These are phyloP conservation scores for Heritiera littoralis DNA, from an alignment of 345 rosid species.

Conservation along the genomic window DNA sequence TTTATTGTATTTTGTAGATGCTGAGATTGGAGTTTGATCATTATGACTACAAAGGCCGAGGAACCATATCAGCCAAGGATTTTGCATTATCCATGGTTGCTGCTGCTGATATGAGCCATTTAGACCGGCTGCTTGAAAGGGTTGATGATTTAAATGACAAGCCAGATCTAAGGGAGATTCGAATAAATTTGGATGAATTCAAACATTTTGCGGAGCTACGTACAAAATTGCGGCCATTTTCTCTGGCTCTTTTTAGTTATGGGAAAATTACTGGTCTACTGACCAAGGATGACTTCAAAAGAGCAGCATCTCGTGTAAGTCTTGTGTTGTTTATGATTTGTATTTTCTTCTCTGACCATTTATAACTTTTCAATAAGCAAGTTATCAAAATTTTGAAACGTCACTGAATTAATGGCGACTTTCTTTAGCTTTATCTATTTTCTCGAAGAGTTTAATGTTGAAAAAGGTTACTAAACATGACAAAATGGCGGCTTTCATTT, in stretches of 20 bases:
- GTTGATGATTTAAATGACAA: slow-evolving; percentile 58
- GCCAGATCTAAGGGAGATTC: slow-evolving; percentile 50
- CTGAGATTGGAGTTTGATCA: slow-evolving; percentile 83
- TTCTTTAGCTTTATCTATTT: neutral
- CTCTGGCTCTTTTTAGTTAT: slow-evolving; percentile 83
- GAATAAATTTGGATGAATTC: slow-evolving; percentile 71
- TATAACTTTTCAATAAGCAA: neutral
- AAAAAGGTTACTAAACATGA: neutral
- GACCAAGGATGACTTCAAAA: slow-evolving; percentile 70
- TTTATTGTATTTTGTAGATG: slow-evolving; percentile 46
- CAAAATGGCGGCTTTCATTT: neutral
- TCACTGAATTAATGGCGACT: neutral
- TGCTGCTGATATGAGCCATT: slow-evolving; percentile 81
- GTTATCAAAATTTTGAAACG: neutral
- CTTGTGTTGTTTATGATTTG: neutral
- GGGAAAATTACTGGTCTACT: slow-evolving; percentile 81
- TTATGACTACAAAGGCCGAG: slow-evolving; percentile 73
- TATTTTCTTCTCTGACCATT: neutral
- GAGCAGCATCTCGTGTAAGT: slow-evolving; percentile 82
- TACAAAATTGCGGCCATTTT: slow-evolving; percentile 68
- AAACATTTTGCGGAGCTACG: slow-evolving; percentile 80
- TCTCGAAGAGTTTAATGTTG: neutral
- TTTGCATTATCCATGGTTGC: slow-evolving; percentile 95
- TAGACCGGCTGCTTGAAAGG: slow-evolving; percentile 63
- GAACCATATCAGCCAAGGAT: slow-evolving; percentile 81